These are phyloP conservation scores for Nephelium lappaceum DNA, from an alignment of 345 rosid species.

Conservation along the genomic window DNA sequence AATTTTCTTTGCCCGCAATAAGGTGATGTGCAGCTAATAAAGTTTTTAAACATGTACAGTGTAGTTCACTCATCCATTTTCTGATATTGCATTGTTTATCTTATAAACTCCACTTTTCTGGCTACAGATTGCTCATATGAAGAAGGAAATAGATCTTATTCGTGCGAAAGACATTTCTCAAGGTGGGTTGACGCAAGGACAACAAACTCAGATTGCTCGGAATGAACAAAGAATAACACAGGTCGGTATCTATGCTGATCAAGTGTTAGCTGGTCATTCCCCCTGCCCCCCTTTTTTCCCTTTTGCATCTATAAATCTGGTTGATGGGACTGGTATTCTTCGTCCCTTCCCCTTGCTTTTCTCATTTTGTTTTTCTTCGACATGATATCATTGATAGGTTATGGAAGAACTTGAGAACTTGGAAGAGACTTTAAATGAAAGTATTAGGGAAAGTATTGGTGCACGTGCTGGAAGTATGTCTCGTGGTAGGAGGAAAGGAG, in stretches of 20 bases:
- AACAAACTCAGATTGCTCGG: constrained; percentile 98
- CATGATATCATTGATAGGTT: constrained; percentile 44
- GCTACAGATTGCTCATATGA: constrained; percentile 89
- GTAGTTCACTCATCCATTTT: neutral
- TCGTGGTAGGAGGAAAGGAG: constrained; percentile 56
- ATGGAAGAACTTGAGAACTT: constrained; percentile 94
- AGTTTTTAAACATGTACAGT: neutral
- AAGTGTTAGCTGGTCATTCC: neutral
- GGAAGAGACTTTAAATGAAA: constrained; percentile 94
- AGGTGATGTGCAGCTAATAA: neutral
- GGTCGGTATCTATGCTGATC: constrained; percentile 40
- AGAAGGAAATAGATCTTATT: constrained; percentile 91
- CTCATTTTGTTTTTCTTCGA: neutral
- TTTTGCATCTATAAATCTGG: neutral
- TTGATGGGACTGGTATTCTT: constrained; percentile 7
- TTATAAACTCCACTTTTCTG: constrained; percentile 12
- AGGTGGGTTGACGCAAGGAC: constrained; percentile 98
- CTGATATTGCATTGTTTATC: neutral
- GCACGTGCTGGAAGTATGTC: constrained; percentile 65
- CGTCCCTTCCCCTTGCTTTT: neutral
- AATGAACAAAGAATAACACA: constrained; percentile 88
- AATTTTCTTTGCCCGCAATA: neutral
- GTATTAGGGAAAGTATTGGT: constrained; percentile 91
- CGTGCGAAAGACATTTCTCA: constrained; percentile 94
- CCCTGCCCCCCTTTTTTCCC: neutral